Percentiles rank a stretch among this genome's conserved stretches.
These are phyloP conservation scores for Talaromyces atroroseus DNA, from an alignment of 2,329 filamentous ascomycete genomes.

Conservation along the genomic window DNA sequence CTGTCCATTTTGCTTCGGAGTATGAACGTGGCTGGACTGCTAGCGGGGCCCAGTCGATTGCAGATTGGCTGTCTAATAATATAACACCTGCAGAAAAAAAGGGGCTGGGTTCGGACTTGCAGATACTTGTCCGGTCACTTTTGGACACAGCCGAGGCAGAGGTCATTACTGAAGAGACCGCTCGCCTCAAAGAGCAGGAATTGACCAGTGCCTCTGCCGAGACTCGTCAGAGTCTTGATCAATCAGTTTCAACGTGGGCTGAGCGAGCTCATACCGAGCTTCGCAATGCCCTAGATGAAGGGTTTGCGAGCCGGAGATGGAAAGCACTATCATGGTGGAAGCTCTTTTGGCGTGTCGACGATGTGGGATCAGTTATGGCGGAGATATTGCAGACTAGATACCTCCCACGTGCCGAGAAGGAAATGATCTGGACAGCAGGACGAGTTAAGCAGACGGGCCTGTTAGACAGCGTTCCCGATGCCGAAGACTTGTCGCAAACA, in stretches of 20 bases:
- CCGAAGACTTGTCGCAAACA: conserved; percentile 1
- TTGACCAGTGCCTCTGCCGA: conserved; percentile 35
- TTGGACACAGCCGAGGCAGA: conserved; percentile 42
- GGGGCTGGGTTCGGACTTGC: conserved; percentile 61
- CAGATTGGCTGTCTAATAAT: conserved; percentile 55
- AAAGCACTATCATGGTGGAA: conserved; percentile 86
- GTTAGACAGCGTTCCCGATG: conserved; percentile 24
- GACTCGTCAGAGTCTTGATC: conserved; percentile 49
- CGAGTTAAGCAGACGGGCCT: conserved; percentile 63
- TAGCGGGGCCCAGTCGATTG: conserved; percentile 62
- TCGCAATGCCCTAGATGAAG: conserved; percentile 69
- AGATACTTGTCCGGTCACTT: conserved; percentile 61
- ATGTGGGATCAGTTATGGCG: conserved; percentile 75
- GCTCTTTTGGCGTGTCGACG: conserved; percentile 89
- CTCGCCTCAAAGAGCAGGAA: conserved; percentile 26
- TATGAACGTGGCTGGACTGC: conserved; percentile 71
- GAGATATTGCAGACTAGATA: conserved; percentile 74
- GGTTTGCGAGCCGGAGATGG: conserved; percentile 73
- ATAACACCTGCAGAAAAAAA: conserved; percentile 24
- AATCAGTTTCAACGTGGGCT: conserved; percentile 65
- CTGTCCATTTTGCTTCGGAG: conserved; percentile 61
- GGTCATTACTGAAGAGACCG: conserved; percentile 24
- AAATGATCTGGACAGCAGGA: conserved; percentile 76
- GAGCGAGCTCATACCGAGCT: conserved; percentile 77
- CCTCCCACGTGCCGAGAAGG: conserved; percentile 70